Conservation (phyloP, 805 yeast species). For the Wickerhamiella dianesei region DNA sequence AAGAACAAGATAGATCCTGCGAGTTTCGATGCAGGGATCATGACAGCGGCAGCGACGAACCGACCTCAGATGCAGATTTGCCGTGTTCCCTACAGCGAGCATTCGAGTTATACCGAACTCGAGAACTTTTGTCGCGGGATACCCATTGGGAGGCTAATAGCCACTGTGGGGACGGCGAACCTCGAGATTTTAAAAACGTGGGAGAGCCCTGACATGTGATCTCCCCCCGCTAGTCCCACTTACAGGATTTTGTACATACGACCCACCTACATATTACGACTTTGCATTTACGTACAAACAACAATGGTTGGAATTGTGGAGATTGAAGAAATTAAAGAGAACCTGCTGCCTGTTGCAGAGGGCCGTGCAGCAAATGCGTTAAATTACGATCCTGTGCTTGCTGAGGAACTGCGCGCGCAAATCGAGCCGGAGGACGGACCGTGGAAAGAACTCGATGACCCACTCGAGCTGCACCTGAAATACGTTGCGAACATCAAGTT, state of each 20-base stretch:
- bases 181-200: conserved; percentile 13
- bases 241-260: too few species aligned
- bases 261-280: too few species aligned
- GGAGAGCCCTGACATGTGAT: conserved; percentile 10
- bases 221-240: too few species aligned
- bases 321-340: neutral
- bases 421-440: neutral
- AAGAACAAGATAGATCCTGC: conserved; percentile 8
- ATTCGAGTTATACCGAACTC: conserved; percentile 76
- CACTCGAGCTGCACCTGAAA: neutral
- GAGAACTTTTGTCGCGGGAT: conserved; percentile 46
- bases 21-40: conserved; percentile 12
- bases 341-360: neutral
- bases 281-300: too few species aligned
- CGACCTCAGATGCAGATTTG: conserved; percentile 34
- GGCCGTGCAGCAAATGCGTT: neutral
- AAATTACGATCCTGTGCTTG: neutral
- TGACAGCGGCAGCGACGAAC: conserved; percentile 10
- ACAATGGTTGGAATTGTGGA: neutral
- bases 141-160: conserved; percentile 42
- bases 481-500: neutral
- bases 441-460: neutral
- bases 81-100: conserved; percentile 82
- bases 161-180: conserved; percentile 47
- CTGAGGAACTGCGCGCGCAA: neutral